Percentiles rank a stretch among this genome's conserved stretches.
Conservation (phyloP, 164 flowering plant species). For the Vitis cinerea region DNA sequence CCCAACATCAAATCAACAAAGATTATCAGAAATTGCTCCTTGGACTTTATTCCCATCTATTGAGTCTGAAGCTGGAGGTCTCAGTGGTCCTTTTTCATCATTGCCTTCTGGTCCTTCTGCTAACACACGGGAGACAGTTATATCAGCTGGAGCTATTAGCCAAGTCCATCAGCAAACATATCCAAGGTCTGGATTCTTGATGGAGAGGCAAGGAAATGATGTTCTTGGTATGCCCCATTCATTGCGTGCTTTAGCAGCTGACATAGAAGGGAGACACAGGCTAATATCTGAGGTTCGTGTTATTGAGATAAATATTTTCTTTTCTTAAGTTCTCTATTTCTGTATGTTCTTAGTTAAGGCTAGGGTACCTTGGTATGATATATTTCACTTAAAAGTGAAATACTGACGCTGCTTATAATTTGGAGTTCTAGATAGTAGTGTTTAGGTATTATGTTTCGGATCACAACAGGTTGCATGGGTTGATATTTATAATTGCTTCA, state of each 20-base stretch:
- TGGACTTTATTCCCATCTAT: conserved; percentile 42
- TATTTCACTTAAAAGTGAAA: neutral
- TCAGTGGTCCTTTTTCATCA: conserved; percentile 26
- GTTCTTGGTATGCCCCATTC: conserved; percentile 27
- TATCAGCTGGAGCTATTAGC: conserved; percentile 28
- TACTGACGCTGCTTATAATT: neutral
- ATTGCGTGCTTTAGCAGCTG: conserved; percentile 40
- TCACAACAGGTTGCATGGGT: neutral
- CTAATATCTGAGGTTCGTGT: conserved; percentile 47
- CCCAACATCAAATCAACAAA: conserved; percentile 25
- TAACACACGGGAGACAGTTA: conserved; percentile 23
- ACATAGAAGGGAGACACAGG: conserved; percentile 47
- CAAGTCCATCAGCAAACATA: conserved; percentile 21
- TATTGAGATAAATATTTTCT: neutral
- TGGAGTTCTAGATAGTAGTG: neutral
- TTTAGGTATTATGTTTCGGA: neutral
- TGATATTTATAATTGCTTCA: no score
- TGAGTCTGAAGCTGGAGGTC: conserved; percentile 36
- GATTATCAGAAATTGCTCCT: conserved; percentile 35
- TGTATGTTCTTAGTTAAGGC: neutral
- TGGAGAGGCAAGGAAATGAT: conserved; percentile 38
- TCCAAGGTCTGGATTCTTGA: conserved; percentile 27
- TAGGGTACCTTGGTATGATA: neutral
- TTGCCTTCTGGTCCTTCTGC: conserved; percentile 34
- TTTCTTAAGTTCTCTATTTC: no score